phyloP scores from a whole-genome alignment of 345 rosid genomes.

The Eucalyptus camaldulensis region DNA sequence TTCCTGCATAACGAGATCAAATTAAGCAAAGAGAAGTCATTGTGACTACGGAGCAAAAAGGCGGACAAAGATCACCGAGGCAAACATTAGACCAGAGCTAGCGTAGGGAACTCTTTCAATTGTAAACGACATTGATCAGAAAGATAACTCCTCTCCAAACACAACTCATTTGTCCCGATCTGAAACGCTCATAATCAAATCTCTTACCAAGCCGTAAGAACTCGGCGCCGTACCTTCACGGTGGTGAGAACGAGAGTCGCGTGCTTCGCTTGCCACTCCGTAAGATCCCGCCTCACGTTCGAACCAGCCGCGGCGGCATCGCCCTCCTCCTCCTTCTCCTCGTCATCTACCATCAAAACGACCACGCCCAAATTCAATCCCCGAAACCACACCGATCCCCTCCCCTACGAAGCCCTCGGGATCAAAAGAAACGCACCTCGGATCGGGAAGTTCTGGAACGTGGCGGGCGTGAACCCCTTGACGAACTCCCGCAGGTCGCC shows the following conservation, averaged over 20 bases:
- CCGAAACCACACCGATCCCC: background rate
- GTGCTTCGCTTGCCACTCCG: slow-evolving; percentile 94
- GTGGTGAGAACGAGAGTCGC: slow-evolving; percentile 86
- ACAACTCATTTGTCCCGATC: background rate
- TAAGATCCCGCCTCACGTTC: slow-evolving; percentile 82
- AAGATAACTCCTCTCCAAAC: background rate
- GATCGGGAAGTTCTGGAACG: slow-evolving; percentile 75
- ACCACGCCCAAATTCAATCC: background rate
- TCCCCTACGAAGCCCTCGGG: background rate
- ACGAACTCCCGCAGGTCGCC: slow-evolving; percentile 82
- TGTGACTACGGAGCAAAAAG: background rate
- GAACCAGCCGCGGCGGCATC: slow-evolving; percentile 28
- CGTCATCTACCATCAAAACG: slow-evolving; percentile 7
- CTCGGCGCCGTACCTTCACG: slow-evolving; percentile 48
- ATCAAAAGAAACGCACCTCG: slow-evolving; percentile 34
- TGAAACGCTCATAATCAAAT: background rate
- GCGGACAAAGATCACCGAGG: background rate
- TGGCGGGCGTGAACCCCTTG: slow-evolving; percentile 59
- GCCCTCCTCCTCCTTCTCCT: slow-evolving; percentile 33
- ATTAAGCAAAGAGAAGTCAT: background rate
- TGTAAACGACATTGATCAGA: background rate
- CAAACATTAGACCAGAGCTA: background rate
- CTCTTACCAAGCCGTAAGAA: background rate
- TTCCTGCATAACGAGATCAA: slow-evolving; percentile 33
- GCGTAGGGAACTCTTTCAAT: background rate